Conservation (phyloP, 768 basidiomycete genomes). For the Lactarius pseudohatsudake region DNA sequence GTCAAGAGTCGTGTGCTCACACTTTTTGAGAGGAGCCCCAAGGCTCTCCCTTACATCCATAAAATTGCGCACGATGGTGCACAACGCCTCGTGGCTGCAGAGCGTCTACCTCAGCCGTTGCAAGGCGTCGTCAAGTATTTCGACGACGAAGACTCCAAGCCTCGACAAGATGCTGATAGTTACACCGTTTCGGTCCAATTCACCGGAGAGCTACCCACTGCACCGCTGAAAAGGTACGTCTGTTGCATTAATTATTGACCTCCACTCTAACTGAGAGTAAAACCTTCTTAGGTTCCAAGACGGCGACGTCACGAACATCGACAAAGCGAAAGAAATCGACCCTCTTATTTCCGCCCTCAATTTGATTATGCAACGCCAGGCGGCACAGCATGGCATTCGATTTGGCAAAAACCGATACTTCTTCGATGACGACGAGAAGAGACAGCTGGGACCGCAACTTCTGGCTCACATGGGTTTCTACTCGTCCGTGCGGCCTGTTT, state of each 20-base stretch:
- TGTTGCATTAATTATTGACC: not conserved
- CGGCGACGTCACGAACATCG: slow-evolving; percentile 54
- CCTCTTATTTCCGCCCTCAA: slow-evolving; percentile 66
- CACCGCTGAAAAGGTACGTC: slow-evolving; percentile 39
- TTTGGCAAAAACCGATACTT: slow-evolving; percentile 70
- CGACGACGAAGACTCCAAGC: slow-evolving; percentile 42
- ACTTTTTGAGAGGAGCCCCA: slow-evolving; percentile 47
- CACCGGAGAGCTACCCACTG: slow-evolving; percentile 35
- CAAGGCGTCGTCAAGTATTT: slow-evolving; percentile 36
- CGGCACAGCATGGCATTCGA: slow-evolving; percentile 54
- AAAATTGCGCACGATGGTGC: slow-evolving; percentile 52
- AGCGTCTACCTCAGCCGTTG: slow-evolving; percentile 41
- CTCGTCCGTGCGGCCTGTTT: slow-evolving; percentile 49
- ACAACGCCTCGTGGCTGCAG: slow-evolving; percentile 43
- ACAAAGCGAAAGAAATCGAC: slow-evolving; percentile 47
- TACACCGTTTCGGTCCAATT: slow-evolving; percentile 43
- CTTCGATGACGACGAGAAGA: slow-evolving; percentile 40
- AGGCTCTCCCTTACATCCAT: slow-evolving; percentile 38
- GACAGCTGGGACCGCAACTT: slow-evolving; percentile 40
- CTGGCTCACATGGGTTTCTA: slow-evolving; percentile 52
- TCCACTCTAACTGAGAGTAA: not conserved
- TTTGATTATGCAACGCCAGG: slow-evolving; percentile 57
- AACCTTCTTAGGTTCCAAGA: slow-evolving; percentile 51
- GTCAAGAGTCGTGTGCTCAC: slow-evolving; percentile 54
- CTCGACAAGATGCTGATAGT: slow-evolving; percentile 40